Evolutionary conservation across 352 stramenopile species (phyloP).

Genomic region (Pseudoperonospora humuli): DNA sequence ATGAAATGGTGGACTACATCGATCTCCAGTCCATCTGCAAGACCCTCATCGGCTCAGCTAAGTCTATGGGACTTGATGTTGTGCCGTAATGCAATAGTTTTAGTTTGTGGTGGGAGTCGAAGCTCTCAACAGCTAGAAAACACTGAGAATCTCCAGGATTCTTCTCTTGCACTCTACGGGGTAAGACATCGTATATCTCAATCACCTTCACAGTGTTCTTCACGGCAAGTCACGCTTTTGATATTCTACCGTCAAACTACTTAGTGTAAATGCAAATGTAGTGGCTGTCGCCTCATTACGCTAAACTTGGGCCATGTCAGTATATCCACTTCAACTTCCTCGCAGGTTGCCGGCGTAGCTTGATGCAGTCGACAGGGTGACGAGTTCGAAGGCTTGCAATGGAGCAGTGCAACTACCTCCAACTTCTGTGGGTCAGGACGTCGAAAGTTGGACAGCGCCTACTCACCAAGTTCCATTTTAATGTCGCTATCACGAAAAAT

Average conservation of each 20-base stretch:
- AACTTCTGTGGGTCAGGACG: slow-evolving; percentile 3
- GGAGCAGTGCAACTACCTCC: slow-evolving; percentile 20
- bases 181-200: too few species aligned
- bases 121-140: slow-evolving; percentile 14
- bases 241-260: too few species aligned
- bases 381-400: slow-evolving; percentile 5
- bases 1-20: slow-evolving; percentile 91
- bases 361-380: neutral
- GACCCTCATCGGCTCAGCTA: slow-evolving; percentile 89
- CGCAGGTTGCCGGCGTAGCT: slow-evolving; percentile 5
- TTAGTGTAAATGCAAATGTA: too few species aligned
- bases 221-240: too few species aligned
- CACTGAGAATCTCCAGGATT: slow-evolving; percentile 13
- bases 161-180: slow-evolving; percentile 4
- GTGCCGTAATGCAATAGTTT: slow-evolving; percentile 29
- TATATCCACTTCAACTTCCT: slow-evolving; percentile 9
- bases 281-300: too few species aligned
- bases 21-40: slow-evolving; percentile 88
- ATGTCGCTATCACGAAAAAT: slow-evolving; percentile 80
- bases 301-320: slow-evolving; percentile 12
- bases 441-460: slow-evolving; percentile 2
- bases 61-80: slow-evolving; percentile 89
- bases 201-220: too few species aligned
- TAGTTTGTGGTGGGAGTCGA: neutral
- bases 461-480: slow-evolving; percentile 78